These are phyloP conservation scores for Cladophialophora immunda DNA, from an alignment of 2,329 filamentous ascomycete genomes.

Conservation along the genomic window DNA sequence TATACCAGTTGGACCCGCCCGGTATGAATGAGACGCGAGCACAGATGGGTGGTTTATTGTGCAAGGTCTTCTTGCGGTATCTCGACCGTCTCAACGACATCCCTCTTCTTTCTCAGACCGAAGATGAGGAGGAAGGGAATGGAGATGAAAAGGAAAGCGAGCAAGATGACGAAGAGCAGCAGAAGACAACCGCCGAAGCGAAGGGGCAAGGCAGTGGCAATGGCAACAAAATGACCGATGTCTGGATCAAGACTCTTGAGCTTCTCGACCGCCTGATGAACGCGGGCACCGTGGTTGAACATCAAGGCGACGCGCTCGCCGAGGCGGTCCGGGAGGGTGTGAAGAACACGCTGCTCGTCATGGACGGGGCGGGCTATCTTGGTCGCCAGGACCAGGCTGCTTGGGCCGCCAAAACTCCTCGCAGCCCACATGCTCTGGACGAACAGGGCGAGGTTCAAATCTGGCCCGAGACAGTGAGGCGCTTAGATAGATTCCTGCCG, in stretches of 20 bases:
- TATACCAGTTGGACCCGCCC: slow-evolving; percentile 86
- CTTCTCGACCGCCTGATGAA: slow-evolving; percentile 98
- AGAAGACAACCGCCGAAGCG: not conserved
- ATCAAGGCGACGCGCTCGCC: slow-evolving; percentile 64
- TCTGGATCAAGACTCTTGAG: slow-evolving; percentile 87
- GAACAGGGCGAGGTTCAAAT: slow-evolving; percentile 60
- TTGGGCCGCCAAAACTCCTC: slow-evolving; percentile 12
- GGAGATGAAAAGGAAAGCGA: not conserved
- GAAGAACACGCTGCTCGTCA: slow-evolving; percentile 95
- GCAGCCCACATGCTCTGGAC: not conserved
- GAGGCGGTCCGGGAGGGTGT: slow-evolving; percentile 94
- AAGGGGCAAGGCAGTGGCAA: not conserved
- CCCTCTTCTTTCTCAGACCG: slow-evolving; percentile 63
- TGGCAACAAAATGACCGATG: slow-evolving; percentile 70
- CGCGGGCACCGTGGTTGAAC: slow-evolving; percentile 47
- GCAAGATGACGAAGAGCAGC: not conserved
- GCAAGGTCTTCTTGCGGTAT: slow-evolving; percentile 96
- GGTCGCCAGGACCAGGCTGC: slow-evolving; percentile 42
- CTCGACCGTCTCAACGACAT: slow-evolving; percentile 83
- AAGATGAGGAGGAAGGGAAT: not conserved
- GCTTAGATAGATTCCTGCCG: slow-evolving; percentile 68
- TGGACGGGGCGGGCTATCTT: slow-evolving; percentile 88
- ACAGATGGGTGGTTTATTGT: slow-evolving; percentile 87
- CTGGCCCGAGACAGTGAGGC: slow-evolving; percentile 69
- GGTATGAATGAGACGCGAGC: slow-evolving; percentile 97